Conservation (phyloP, 164 flowering plant species). For the Euptelea pleiosperma region DNA sequence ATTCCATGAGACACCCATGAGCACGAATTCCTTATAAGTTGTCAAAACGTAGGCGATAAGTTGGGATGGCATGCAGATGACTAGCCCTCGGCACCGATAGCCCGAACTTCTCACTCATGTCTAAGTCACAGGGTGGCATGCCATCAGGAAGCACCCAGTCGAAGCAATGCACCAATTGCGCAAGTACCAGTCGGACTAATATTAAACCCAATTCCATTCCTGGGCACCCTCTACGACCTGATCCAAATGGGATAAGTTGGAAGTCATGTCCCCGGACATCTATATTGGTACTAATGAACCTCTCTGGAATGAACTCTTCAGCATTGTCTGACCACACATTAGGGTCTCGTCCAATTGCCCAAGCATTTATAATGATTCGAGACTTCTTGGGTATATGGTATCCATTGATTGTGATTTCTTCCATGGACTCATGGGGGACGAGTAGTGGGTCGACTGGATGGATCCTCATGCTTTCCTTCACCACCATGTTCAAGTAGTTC, state of each 20-base stretch:
- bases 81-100: constrained; percentile 3
- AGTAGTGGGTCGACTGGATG: constrained; percentile 19
- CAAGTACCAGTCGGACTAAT: neutral
- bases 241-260: constrained; percentile 13
- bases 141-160: constrained; percentile 15
- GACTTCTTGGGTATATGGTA: constrained; percentile 6
- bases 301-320: constrained; percentile 6
- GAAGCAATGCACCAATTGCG: constrained; percentile 17
- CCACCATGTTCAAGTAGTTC: constrained; percentile 15
- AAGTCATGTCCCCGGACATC: constrained; percentile 9
- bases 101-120: constrained; percentile 16
- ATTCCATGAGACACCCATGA: too few species aligned
- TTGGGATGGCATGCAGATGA: constrained; percentile 10
- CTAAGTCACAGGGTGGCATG: constrained; percentile 6
- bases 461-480: constrained; percentile 19
- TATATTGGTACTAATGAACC: neutral
- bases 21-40: too few species aligned
- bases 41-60: neutral
- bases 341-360: constrained; percentile 3
- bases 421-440: constrained; percentile 12
- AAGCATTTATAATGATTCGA: neutral
- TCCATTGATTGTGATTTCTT: constrained; percentile 7
- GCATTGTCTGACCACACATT: constrained; percentile 2
- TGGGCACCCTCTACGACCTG: constrained; percentile 15
- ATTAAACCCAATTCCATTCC: constrained; percentile 10